A percentile compares a stretch with the other conserved stretches of the same genome.
Conservation (phyloP, 345 rosid species). For the Brassica cretica region DNA sequence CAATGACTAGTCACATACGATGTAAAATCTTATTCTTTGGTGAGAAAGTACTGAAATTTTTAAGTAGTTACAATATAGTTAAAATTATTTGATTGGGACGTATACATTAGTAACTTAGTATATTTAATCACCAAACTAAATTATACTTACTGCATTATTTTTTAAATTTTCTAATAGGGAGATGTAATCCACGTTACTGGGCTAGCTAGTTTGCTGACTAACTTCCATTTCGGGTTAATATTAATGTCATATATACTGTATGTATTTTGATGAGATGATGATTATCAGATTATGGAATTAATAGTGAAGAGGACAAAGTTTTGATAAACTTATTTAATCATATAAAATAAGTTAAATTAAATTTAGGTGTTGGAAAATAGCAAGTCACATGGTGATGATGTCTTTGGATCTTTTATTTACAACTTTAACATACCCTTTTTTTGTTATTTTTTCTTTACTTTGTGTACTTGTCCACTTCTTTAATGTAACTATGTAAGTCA, state of each 20-base stretch:
- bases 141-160: neutral
- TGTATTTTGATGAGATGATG: conserved; percentile 24
- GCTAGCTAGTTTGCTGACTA: too few species aligned
- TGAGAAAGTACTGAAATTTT: neutral
- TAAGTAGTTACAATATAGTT: neutral
- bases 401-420: conserved; percentile 12
- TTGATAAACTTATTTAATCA: neutral
- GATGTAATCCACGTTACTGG: neutral
- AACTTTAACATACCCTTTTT: conserved; percentile 4
- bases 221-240: too few species aligned
- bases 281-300: conserved; percentile 19
- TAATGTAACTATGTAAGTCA: conserved; percentile 17
- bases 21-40: neutral
- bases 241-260: neutral
- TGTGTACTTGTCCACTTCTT: conserved; percentile 24
- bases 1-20: neutral
- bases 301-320: conserved; percentile 24
- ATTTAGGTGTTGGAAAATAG: conserved; percentile 30
- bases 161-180: too few species aligned
- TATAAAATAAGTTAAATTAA: neutral
- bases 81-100: neutral
- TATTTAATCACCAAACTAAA: neutral
- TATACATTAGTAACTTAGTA: neutral
- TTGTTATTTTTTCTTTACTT: neutral
- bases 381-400: conserved; percentile 38